Evolutionary conservation across 192 early-diverging fungal genomes (phyloP).

Genomic region (Phycomyces blakesleeanus): DNA sequence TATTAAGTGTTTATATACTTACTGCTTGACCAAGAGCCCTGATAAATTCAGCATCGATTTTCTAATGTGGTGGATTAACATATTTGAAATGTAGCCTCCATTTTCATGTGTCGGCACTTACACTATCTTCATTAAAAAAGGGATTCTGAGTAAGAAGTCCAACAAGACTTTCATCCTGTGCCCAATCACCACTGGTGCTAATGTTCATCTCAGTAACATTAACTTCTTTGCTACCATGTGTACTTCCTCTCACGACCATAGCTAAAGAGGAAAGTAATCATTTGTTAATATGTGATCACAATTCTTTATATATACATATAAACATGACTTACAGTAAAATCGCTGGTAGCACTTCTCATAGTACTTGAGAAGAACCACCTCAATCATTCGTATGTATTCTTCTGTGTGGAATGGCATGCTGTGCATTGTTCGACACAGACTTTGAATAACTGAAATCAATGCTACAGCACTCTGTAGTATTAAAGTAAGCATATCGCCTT

Average conservation of each 20-base stretch:
- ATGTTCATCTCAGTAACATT: slow-evolving; percentile 30
- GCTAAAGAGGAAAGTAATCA: too few species aligned
- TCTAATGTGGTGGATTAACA: slow-evolving; percentile 16
- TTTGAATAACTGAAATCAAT: slow-evolving; percentile 57
- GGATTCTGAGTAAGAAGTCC: slow-evolving; percentile 42
- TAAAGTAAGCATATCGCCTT: background rate
- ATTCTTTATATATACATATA: background rate
- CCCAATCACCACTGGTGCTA: slow-evolving; percentile 42
- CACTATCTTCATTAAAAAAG: slow-evolving; percentile 33
- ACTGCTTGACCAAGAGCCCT: slow-evolving; percentile 33
- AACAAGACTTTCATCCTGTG: slow-evolving; percentile 42
- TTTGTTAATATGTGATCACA: too few species aligned
- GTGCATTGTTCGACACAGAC: slow-evolving; percentile 57
- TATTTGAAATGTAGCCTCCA: too few species aligned
- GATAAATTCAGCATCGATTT: slow-evolving; percentile 24
- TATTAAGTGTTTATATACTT: slow-evolving; percentile 5
- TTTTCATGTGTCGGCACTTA: slow-evolving; percentile 4
- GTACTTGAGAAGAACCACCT: slow-evolving; percentile 60
- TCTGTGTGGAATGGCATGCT: slow-evolving; percentile 64
- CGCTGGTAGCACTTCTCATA: slow-evolving; percentile 65
- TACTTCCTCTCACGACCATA: slow-evolving; percentile 10
- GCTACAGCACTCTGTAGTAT: slow-evolving; percentile 58
- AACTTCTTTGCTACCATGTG: slow-evolving; percentile 3
- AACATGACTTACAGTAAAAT: slow-evolving; percentile 38
- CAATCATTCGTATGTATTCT: slow-evolving; percentile 69